Evolutionary conservation across 129 eudicot genomes (phyloP), one percentile per base, ranked within the genome.

Genomic region (Silybum marianum): DNA sequence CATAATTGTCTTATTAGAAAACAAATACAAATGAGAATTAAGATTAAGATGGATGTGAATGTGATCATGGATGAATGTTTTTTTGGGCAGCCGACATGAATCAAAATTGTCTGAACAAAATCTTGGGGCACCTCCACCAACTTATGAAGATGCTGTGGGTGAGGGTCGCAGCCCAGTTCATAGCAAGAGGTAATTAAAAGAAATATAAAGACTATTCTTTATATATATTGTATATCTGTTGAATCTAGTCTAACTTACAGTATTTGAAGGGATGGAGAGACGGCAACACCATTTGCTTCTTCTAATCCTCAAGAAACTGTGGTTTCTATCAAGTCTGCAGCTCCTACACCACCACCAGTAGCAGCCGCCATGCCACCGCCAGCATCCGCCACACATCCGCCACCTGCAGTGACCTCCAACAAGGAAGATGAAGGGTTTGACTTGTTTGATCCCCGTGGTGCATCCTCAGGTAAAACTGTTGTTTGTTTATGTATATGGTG

Each of bases 381-480:
- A 4, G 26, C 85, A 7, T 65, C 90, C n/a, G 24, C 86, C 21
- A 23, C 86, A 69, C 74, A 73, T 42, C 87, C 79, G 62, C 30
- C 66, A 58, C 24, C 84, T 82, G 39, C 88, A 36, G 81, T 85
- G 73, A 77, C 82, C 77, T 74, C 82, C 22, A 69, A 80, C 65
- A 69, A 72, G 72, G 93, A 86, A 75, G 77, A 58, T 42, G 90
- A 86, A 9, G 88, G 80, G 65, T 91, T 96, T 85, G 97, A 93
- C 83, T 93, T 88, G 11, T 96, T 96, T 83, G 97, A 96, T 83
- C 97, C 98, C 18, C 94, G 92, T 66, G 92, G 91, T 85, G 73
- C 97, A 36, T 81, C 74, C 80, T 65, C 93, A 84, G 99, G 97
- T 95, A 86, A 23, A 71, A 19, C 14, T 6, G 36, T 68, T 32